These are phyloP conservation scores for Cercospora beticola DNA, from an alignment of 2,329 filamentous ascomycete genomes.

Conservation along the genomic window DNA sequence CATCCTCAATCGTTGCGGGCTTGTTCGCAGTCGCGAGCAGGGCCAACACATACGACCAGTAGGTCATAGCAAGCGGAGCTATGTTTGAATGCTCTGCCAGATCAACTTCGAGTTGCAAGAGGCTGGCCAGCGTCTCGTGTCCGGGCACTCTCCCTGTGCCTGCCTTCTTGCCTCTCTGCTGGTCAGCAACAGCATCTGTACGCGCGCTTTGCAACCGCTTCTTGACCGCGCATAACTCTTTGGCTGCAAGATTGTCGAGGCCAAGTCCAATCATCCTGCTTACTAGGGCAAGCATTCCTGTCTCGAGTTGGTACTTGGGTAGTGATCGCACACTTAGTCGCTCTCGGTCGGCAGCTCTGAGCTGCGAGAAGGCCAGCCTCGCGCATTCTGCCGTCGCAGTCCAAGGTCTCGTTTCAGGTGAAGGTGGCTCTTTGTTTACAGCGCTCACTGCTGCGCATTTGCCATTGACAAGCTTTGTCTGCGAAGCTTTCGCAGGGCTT, in stretches of 20 bases:
- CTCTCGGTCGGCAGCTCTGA: constrained; percentile 57
- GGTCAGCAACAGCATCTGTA: background rate
- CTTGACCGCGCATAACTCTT: constrained; percentile 67
- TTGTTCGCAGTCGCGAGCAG: constrained; percentile 62
- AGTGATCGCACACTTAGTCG: constrained; percentile 55
- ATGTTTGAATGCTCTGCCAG: constrained; percentile 40
- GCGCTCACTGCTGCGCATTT: background rate
- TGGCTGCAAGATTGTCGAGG: constrained; percentile 66
- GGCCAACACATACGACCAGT: constrained; percentile 65
- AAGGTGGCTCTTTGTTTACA: background rate
- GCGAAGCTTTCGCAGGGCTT: constrained; percentile 44
- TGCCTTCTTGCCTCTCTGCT: background rate
- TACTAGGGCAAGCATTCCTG: constrained; percentile 68
- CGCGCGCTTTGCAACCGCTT: constrained; percentile 53
- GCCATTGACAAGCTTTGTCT: background rate
- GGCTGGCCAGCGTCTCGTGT: constrained; percentile 53
- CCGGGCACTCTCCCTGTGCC: constrained; percentile 31
- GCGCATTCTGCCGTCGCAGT: constrained; percentile 65
- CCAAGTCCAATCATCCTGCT: constrained; percentile 65
- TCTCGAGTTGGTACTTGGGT: constrained; percentile 68
- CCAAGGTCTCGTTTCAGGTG: constrained; percentile 2
- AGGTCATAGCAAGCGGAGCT: constrained; percentile 59
- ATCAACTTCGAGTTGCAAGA: constrained; percentile 60
- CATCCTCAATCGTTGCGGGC: constrained; percentile 58
- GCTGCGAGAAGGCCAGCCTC: constrained; percentile 63